Conservation (phyloP, 1,284 basidiomycete genomes). For the Ceratobasidium papillatum region DNA sequence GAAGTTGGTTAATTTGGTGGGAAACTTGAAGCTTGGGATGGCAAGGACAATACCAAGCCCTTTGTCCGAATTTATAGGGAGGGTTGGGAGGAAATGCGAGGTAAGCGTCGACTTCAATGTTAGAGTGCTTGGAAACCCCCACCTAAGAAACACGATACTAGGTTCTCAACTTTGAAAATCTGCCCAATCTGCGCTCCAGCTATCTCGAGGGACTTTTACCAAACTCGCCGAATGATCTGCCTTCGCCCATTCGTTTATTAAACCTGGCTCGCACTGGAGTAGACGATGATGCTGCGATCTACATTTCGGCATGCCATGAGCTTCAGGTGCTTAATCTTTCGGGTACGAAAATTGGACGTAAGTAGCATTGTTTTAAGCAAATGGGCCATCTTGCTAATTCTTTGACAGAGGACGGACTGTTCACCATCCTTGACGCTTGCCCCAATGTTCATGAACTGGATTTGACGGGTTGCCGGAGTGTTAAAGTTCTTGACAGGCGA, state of each 20-base stretch:
- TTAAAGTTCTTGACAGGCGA: constrained; percentile 65
- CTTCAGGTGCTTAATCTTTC: constrained; percentile 63
- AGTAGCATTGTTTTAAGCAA: constrained; percentile 43
- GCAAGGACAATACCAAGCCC: constrained; percentile 52
- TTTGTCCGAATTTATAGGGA: constrained; percentile 59
- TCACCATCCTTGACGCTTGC: constrained; percentile 67
- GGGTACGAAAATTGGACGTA: constrained; percentile 68
- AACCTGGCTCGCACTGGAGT: constrained; percentile 69
- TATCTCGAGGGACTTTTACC: constrained; percentile 62
- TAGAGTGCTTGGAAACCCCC: background rate
- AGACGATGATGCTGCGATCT: constrained; percentile 64
- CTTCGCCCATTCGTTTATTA: constrained; percentile 52
- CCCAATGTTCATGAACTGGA: constrained; percentile 61
- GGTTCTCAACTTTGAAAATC: constrained; percentile 66
- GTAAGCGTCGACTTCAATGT: constrained; percentile 50
- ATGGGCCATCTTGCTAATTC: background rate
- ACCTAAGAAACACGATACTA: constrained; percentile 14
- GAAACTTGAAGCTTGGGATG: constrained; percentile 66
- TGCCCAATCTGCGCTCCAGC: constrained; percentile 61
- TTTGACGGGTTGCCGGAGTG: constrained; percentile 71
- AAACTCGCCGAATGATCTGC: constrained; percentile 47
- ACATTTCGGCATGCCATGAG: constrained; percentile 61
- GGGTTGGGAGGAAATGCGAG: constrained; percentile 68
- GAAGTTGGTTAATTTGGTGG: constrained; percentile 66
- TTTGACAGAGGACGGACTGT: constrained; percentile 62